Base-by-base conservation (phyloP, 2,329 filamentous ascomycete genomes). In the Byssothecium circinans region DNA sequence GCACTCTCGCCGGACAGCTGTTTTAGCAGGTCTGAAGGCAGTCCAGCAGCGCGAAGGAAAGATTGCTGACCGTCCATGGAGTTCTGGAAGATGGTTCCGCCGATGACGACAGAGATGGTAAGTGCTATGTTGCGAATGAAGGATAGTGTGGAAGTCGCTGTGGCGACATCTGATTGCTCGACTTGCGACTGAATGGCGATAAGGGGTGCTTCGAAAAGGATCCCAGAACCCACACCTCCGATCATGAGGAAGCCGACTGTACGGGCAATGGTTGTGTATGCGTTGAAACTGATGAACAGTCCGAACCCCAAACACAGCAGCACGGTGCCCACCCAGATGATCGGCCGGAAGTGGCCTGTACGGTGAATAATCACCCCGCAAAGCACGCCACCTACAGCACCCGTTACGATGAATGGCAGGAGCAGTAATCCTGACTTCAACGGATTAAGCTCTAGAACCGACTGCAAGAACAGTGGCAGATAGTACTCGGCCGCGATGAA, bases 401-500 rank as follows among this genome's bases (percentile, higher is more conserved):
- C 74, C 0, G 67, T 64, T 3, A 74, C 52, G 15, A 68, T 82
- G 33, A 85, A 79, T 0, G 87, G 85, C 0, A 89, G 74, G 2
- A 87, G 75, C 11, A 86, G 78, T 0, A 86, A 56, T 58, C 77
- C 78, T 0, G 83, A 87, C n/a, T 75, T 74, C 27, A 87, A 71
- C 0, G 85, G 83, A 0, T 78, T 77, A 1, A 81, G 81, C 41
- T 78, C 78, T 2, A 85, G 78, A 0, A 85, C 86, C 2, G 83
- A 79, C 64, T 91, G 88, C 44, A 89, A 85, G 69, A 86, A 91
- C 0, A 90, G 75, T 0, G 88, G 88, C 20, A 90, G 74, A 59
- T 87, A 91, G 68, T 88, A 91, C 41, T 83, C 81, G 1, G 77
- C 77, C 0, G 79, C 81, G 33, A 87, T 69, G 51, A 69, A 68